A percentile compares a stretch with the other conserved stretches of the same genome.
Conservation (phyloP, 2,329 filamentous ascomycete genomes). For the Domatiomyces globalis region DNA sequence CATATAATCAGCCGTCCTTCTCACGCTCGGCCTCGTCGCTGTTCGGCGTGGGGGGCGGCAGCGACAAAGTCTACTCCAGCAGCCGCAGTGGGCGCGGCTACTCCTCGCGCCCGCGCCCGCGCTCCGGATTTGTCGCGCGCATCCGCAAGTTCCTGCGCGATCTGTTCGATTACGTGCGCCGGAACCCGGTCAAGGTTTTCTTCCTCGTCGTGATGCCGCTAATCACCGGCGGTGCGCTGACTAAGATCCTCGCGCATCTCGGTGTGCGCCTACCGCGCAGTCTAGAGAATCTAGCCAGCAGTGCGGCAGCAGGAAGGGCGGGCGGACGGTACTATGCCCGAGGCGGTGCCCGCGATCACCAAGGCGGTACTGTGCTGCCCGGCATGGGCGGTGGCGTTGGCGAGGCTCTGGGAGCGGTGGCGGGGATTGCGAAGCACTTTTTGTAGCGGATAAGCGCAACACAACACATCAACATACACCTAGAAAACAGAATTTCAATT, state of each 20-base stretch:
- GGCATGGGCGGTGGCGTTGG: constrained; percentile 25
- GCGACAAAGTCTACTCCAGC: constrained; percentile 21
- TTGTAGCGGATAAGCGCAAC: constrained; percentile 22
- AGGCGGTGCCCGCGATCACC: constrained; percentile 21
- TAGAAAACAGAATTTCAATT: background rate
- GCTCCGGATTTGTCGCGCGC: constrained; percentile 62
- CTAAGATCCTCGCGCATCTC: constrained; percentile 62
- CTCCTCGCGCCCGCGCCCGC: constrained; percentile 65
- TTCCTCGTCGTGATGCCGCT: constrained; percentile 76
- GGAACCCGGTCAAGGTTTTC: constrained; percentile 77
- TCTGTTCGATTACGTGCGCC: constrained; percentile 65
- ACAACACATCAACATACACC: background rate
- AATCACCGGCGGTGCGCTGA: constrained; percentile 67
- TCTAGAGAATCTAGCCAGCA: constrained; percentile 31
- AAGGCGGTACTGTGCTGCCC: constrained; percentile 14
- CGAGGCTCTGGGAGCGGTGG: constrained; percentile 33
- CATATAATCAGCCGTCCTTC: constrained; percentile 16
- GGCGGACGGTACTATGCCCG: constrained; percentile 18
- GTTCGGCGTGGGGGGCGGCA: constrained; percentile 9
- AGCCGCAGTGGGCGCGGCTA: constrained; percentile 29
- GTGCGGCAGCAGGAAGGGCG: constrained; percentile 12
- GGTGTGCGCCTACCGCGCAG: constrained; percentile 59
- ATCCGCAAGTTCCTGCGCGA: constrained; percentile 68
- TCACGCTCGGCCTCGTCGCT: constrained; percentile 25
- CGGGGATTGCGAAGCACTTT: constrained; percentile 39